Evolutionary conservation across 805 yeast genomes (phyloP), one percentile per base, ranked within the genome.

Genomic region (Blastobotrys terrestris): DNA sequence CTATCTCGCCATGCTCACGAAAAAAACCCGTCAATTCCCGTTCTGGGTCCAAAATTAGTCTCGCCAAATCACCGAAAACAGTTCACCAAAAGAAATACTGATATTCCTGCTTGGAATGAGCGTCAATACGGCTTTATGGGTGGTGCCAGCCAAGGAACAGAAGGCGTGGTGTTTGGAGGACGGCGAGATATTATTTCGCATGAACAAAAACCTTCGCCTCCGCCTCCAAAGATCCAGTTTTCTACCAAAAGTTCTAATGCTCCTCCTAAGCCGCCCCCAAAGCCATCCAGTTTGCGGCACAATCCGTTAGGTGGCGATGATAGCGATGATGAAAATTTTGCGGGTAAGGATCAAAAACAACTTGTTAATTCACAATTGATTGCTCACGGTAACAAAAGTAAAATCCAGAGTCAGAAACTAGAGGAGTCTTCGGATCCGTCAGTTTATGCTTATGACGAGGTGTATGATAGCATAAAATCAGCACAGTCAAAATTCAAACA

Each of bases 1-100:
- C 72, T 88, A 44, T 85, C 94, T 0, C 72, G 96, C 53, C 73
- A 80, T 52, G 85, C 87, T 1, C 77, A 85, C 61, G 73, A 72
- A 52, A 70, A 78, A 69, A 63, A 83, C 72, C 68, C 81, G 51
- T 58, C 70, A 50, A 61, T 75, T 53, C 78, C 81, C 0, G 75
- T 78, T 0, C 70, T 83, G 31, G 88, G 88, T 0, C 88, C 88
- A 1, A 74, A 75, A 50, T 63, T 83, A 41, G 73, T 78, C 77
- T 56, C 73, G 64, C 18, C 44, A 51, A 43, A 14, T 68, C 75
- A 42, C 13, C 31, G 19, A 26, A 26, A 19, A 3, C 21, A 46
- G 13, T 48, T 54, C 52, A 3, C 88, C 85, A 7, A 73, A 65
- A 41, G 83, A 82, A 63, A 89, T 87, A 48, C 64, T 64, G 56